phyloP scores from a whole-genome alignment of 495 filamentous ascomycete species.

The Apodospora peruviana region DNA sequence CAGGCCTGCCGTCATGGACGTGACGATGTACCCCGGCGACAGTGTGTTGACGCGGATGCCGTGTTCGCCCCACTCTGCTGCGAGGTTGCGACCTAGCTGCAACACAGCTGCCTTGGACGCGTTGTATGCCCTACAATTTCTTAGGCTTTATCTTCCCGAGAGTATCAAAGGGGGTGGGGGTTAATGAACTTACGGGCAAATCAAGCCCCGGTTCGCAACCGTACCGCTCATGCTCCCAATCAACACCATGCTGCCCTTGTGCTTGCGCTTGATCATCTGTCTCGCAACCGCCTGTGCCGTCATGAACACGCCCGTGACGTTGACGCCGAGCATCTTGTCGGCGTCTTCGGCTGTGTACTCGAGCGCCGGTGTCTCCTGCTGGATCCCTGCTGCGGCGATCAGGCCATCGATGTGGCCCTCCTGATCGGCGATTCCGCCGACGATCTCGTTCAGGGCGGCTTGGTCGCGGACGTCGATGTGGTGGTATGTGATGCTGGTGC shows the following conservation, averaged over 20 bases:
- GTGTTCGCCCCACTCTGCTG: constrained; percentile 77
- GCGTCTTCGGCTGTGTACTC: constrained; percentile 59
- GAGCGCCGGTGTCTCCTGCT: constrained; percentile 65
- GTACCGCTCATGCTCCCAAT: constrained; percentile 78
- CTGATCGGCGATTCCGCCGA: constrained; percentile 61
- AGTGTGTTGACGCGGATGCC: constrained; percentile 94
- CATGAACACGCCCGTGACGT: constrained; percentile 73
- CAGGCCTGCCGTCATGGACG: constrained; percentile 79
- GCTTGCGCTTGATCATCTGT: constrained; percentile 61
- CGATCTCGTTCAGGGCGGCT: constrained; percentile 56
- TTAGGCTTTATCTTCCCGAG: background rate
- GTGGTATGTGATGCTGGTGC: constrained; percentile 68
- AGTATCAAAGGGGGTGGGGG: background rate
- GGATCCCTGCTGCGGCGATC: constrained; percentile 75
- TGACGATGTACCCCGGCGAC: constrained; percentile 91
- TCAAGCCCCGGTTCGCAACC: constrained; percentile 61
- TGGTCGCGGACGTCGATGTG: constrained; percentile 83
- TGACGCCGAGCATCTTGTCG: constrained; percentile 65
- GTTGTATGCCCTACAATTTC: constrained; percentile 68
- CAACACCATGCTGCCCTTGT: constrained; percentile 61
- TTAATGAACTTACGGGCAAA: constrained; percentile 35
- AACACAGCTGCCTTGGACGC: constrained; percentile 83
- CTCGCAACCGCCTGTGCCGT: constrained; percentile 70
- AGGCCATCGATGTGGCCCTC: constrained; percentile 75
- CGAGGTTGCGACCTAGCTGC: constrained; percentile 81